phyloP scores from a whole-genome alignment of 371 early-diverging fungal species.

The Basidiobolus meristosporus region DNA sequence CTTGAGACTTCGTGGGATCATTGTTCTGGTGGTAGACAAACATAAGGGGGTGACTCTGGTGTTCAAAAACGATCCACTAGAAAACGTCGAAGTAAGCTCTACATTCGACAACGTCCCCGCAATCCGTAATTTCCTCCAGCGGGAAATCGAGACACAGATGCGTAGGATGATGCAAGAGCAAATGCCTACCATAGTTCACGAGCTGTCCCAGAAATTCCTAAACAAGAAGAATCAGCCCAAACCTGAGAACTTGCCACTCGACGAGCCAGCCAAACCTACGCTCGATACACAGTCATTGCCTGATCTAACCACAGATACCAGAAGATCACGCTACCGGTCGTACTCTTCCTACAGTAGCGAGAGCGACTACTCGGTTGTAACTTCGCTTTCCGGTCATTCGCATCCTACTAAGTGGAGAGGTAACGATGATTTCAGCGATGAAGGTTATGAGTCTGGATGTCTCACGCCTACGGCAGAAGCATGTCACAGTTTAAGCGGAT shows the following conservation, averaged over 20 bases:
- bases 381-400: background rate
- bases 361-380: background rate
- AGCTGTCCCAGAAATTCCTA: slow-evolving; percentile 42
- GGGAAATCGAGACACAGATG: slow-evolving; percentile 77
- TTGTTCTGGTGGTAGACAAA: slow-evolving; percentile 80
- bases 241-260: slow-evolving; percentile 5
- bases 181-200: slow-evolving; percentile 81
- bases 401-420: no score
- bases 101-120: slow-evolving; percentile 83
- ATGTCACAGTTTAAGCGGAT: no score
- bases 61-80: slow-evolving; percentile 93
- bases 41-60: slow-evolving; percentile 82
- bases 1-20: slow-evolving; percentile 73
- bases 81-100: slow-evolving; percentile 75
- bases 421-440: no score
- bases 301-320: background rate
- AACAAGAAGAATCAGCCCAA: slow-evolving; percentile 9
- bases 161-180: slow-evolving; percentile 81
- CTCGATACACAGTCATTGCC: background rate
- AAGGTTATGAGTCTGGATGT: no score
- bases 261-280: background rate
- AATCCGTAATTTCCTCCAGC: slow-evolving; percentile 71
- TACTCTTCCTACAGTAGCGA: background rate
- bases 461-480: no score
- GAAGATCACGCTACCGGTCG: background rate